Evolutionary conservation across 2,329 filamentous ascomycete species (phyloP), one percentile per base, ranked within the genome.

Genomic region (Cladobotryum protrusum): DNA sequence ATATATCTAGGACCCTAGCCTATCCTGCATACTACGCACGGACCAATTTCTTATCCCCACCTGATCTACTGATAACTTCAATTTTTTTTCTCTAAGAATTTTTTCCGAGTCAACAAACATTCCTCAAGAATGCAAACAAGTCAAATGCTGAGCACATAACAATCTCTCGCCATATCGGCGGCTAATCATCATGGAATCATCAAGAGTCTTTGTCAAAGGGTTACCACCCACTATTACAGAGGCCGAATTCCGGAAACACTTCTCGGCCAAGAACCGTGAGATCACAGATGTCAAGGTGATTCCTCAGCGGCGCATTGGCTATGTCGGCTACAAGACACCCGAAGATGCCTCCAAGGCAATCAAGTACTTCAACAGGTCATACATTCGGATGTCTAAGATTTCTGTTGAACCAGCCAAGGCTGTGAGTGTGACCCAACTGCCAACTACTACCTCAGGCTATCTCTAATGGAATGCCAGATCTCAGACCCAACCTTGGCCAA

Each of bases 301-400:
- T 64, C 82, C 89, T 5, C 84, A 90, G 63, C 83, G 93, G 61
- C 82, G 91, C 59, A 96, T 99, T 69, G 93, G 91, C 60, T 99
- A 96, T 77, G 83, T 99, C 53, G 93, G 93, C 55, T 97, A 92
- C 76, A 91, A 88, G 71, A 87, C 81, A 46, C 74, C 86, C 13
- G 82, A 92, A 54, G 86, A 89, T 65, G 93, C 93, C 50, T 75
- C 81, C 50, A 81, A 84, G 63, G 92, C 93, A 41, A 87, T 95
- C 66, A 91, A 88, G 69, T 95, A 96, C 74, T 96, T 96, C 77
- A 91, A 99, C 75, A 89, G 82, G 66, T 86, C 91, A 56, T 99
- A 90, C 70, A 89, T 99, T 61, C 89, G 90, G 60, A 93, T 96
- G 87, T 96, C 91, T 51, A 95, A 86, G 73, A 90, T 99, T 61